phyloP scores from a whole-genome alignment of 2,329 filamentous ascomycete genomes.

The Trichothecium sympodiale region DNA sequence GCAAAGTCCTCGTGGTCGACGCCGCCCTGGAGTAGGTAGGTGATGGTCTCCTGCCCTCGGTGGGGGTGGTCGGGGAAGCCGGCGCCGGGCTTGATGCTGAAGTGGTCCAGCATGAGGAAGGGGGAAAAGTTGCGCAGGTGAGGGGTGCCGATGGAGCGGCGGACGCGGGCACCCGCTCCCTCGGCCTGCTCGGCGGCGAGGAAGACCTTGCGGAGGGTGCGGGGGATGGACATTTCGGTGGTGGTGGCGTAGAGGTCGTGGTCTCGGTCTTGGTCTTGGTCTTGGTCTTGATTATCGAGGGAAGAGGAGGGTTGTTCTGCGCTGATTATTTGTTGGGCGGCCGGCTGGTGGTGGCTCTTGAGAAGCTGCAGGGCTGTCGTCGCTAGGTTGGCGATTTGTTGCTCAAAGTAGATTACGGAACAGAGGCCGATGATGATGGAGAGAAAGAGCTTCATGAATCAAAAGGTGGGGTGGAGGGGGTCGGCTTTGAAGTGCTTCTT shows the following conservation, averaged over 20 bases:
- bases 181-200: constrained; percentile 78
- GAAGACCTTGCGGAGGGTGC: constrained; percentile 74
- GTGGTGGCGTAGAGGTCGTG: constrained; percentile 7
- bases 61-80: constrained; percentile 86
- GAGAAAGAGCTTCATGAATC: constrained; percentile 16
- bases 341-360: background rate
- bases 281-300: constrained; percentile 4
- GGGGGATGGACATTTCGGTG: constrained; percentile 52
- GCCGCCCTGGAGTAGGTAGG: constrained; percentile 75
- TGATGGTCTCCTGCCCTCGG: constrained; percentile 78
- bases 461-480: background rate
- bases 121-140: constrained; percentile 78
- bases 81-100: constrained; percentile 65
- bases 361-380: background rate
- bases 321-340: too few species aligned
- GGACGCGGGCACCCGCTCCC: constrained; percentile 76
- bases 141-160: constrained; percentile 77
- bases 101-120: constrained; percentile 95
- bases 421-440: constrained; percentile 18
- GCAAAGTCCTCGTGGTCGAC: constrained; percentile 91
- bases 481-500: background rate
- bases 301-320: too few species aligned
- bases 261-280: constrained; percentile 1
- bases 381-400: constrained; percentile 9
- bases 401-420: constrained; percentile 15